These are phyloP conservation scores for Trypanosoma vivax DNA, from an alignment of 208 protist genomes.

Conservation along the genomic window DNA sequence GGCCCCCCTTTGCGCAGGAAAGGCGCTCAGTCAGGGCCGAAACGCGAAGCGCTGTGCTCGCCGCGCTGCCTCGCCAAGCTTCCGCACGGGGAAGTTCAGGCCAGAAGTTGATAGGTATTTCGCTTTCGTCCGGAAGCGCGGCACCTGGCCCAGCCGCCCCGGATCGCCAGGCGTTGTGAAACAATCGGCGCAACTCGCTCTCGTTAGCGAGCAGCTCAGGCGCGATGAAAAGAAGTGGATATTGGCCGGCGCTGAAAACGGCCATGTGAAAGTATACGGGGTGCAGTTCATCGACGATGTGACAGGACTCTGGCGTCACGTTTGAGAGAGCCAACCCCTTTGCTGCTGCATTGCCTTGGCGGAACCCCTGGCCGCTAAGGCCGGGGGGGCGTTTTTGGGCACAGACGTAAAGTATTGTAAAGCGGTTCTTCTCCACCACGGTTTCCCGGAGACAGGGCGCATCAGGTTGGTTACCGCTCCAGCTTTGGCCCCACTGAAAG, in stretches of 20 bases:
- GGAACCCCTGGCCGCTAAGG: too few relatives aligned
- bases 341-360: too few relatives aligned
- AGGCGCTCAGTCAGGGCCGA: conserved; percentile 3
- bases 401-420: too few relatives aligned
- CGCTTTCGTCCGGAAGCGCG: too few relatives aligned
- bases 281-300: conserved; percentile 21
- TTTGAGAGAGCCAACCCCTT: too few relatives aligned
- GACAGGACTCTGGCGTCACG: neutral
- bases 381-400: too few relatives aligned
- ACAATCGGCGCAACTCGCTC: conserved; percentile 1
- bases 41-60: conserved; percentile 6
- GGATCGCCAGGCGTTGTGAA: too few relatives aligned
- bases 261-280: conserved; percentile 8
- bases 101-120: neutral
- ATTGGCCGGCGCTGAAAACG: neutral
- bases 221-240: conserved; percentile 13
- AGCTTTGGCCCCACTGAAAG: neutral
- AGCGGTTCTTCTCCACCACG: too few relatives aligned
- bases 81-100: neutral
- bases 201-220: conserved; percentile 2
- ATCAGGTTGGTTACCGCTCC: too few relatives aligned
- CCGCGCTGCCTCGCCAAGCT: neutral
- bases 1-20: neutral
- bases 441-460: too few relatives aligned
- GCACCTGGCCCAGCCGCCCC: too few relatives aligned